These are phyloP conservation scores for Thielaviopsis musarum DNA, from an alignment of 2,329 filamentous ascomycete species.

Conservation along the genomic window DNA sequence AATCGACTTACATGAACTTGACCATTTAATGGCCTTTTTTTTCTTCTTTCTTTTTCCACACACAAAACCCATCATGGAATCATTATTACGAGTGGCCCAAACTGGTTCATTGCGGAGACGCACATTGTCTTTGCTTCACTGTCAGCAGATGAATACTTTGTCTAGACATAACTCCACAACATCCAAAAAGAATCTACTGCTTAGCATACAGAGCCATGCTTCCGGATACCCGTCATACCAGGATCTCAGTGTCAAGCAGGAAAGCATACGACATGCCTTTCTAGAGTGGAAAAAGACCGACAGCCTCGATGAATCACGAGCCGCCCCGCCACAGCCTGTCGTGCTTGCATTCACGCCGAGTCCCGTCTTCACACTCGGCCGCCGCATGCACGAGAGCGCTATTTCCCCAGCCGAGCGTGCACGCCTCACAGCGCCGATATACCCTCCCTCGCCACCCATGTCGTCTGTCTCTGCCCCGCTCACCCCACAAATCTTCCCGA, in stretches of 20 bases:
- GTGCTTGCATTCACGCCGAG: constrained; percentile 69
- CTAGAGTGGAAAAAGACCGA: constrained; percentile 21
- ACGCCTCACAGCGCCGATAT: constrained; percentile 27
- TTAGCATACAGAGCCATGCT: neutral
- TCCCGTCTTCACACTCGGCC: constrained; percentile 80
- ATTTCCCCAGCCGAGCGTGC: constrained; percentile 30
- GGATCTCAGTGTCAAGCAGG: constrained; percentile 10
- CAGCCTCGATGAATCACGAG: neutral
- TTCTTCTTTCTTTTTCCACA: neutral
- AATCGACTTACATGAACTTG: too few relatives aligned
- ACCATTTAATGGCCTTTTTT: neutral
- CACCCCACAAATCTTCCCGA: constrained; percentile 46
- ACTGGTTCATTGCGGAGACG: neutral
- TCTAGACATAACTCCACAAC: neutral
- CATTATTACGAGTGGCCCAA: neutral
- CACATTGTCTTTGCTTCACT: too few relatives aligned
- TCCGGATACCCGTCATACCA: neutral
- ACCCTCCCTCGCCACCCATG: constrained; percentile 13
- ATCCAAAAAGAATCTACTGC: neutral
- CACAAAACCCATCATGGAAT: neutral
- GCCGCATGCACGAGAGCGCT: constrained; percentile 45
- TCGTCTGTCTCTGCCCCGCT: constrained; percentile 15
- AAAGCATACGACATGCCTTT: constrained; percentile 20
- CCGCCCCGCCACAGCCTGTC: constrained; percentile 38
- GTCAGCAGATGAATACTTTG: neutral